Conservation (phyloP, 176 grass and related monocot species). For the sorghum (Sorghum bicolor) region DNA sequence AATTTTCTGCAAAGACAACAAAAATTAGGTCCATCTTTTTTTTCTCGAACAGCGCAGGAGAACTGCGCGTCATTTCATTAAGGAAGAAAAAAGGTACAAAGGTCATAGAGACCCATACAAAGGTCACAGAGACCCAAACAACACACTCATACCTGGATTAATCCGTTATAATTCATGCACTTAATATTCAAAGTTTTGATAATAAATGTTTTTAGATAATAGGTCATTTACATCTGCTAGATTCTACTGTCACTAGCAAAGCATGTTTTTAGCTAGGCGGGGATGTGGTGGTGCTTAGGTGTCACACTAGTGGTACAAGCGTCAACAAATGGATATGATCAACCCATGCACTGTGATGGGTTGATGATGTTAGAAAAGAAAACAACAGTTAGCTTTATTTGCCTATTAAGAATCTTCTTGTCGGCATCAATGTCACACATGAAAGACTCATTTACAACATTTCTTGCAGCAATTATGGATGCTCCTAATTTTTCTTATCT, state of each 20-base stretch:
- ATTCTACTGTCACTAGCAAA: not conserved
- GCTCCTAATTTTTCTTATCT: not conserved
- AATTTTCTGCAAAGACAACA: not conserved
- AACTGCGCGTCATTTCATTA: no score
- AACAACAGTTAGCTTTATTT: not conserved
- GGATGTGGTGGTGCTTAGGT: not conserved
- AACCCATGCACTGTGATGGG: not conserved
- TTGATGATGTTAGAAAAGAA: not conserved
- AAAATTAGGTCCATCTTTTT: not conserved
- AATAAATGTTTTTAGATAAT: not conserved
- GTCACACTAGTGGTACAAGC: not conserved
- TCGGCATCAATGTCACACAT: not conserved
- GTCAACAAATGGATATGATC: not conserved
- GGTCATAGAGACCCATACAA: no score
- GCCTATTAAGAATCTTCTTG: not conserved
- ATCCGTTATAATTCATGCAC: not conserved
- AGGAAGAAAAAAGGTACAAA: no score
- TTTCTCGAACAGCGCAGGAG: no score
- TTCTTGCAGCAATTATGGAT: not conserved
- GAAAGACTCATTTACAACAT: not conserved
- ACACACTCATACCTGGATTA: no score
- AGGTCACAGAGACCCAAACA: no score
- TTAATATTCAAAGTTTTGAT: not conserved
- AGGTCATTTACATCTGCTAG: not conserved
- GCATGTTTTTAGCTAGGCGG: not conserved